Percentiles rank a stretch among this genome's conserved stretches.
These are phyloP conservation scores for Macrolepiota albuminosa DNA, from an alignment of 768 basidiomycete genomes.

Conservation along the genomic window DNA sequence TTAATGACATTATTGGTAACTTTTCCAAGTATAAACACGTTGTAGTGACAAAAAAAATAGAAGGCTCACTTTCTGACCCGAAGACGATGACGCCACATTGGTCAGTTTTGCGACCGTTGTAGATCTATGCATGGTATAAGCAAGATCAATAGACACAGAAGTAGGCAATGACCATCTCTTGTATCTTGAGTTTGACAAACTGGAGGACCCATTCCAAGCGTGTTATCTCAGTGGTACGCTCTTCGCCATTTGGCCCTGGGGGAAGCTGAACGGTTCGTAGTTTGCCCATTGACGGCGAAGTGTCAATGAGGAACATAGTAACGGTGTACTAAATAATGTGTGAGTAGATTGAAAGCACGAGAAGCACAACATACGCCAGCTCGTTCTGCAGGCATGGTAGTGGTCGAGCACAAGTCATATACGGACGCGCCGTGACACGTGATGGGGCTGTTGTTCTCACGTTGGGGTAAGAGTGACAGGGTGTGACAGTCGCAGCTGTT, in stretches of 20 bases:
- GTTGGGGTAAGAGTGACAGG: slow-evolving; percentile 17
- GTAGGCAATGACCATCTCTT: slow-evolving; percentile 66
- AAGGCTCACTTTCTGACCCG: slow-evolving; percentile 62
- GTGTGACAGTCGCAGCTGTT: slow-evolving; percentile 20
- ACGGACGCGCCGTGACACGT: slow-evolving; percentile 35
- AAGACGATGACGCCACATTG: slow-evolving; percentile 88
- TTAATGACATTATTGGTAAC: slow-evolving; percentile 67
- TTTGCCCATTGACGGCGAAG: slow-evolving; percentile 81
- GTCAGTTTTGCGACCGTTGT: slow-evolving; percentile 88
- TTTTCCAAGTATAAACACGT: slow-evolving; percentile 19
- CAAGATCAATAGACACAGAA: not conserved
- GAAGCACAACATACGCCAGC: slow-evolving; percentile 57
- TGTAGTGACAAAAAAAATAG: not conserved
- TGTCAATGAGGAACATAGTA: slow-evolving; percentile 86
- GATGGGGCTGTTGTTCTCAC: slow-evolving; percentile 19
- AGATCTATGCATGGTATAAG: slow-evolving; percentile 54
- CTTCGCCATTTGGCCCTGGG: slow-evolving; percentile 46
- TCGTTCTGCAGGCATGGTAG: slow-evolving; percentile 72
- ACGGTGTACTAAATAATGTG: slow-evolving; percentile 60
- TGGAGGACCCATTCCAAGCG: slow-evolving; percentile 81
- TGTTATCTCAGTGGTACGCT: slow-evolving; percentile 53
- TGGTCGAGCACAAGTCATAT: slow-evolving; percentile 14
- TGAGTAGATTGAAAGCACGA: slow-evolving; percentile 11
- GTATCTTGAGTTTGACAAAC: slow-evolving; percentile 85
- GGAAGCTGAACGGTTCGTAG: slow-evolving; percentile 52